Conservation (phyloP, 75 land plant species). For the Sequoiadendron giganteum region DNA sequence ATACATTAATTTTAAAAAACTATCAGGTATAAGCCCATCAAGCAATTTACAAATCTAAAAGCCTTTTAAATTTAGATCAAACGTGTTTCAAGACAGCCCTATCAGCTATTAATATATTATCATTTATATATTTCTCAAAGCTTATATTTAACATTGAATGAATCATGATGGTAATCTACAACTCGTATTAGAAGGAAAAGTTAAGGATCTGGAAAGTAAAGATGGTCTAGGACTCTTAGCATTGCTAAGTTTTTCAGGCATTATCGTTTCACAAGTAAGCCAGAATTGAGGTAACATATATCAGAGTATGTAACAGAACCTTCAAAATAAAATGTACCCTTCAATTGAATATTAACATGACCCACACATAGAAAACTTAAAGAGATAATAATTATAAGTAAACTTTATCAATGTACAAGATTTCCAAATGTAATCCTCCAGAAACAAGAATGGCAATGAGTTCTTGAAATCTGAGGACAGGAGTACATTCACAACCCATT, state of each 20-base stretch:
- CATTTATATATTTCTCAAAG: background rate
- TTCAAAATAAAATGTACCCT: background rate
- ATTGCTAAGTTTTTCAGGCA: background rate
- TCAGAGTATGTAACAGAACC: background rate
- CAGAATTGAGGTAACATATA: background rate
- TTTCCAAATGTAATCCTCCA: background rate
- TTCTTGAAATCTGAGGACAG: background rate
- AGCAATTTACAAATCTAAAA: background rate
- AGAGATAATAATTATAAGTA: background rate
- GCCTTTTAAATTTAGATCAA: background rate
- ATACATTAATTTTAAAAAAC: background rate
- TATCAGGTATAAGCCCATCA: background rate
- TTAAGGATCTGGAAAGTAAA: background rate
- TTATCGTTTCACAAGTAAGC: background rate
- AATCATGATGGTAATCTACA: background rate
- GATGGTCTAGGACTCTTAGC: background rate
- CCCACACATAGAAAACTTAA: background rate
- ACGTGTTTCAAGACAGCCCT: background rate
- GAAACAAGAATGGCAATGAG: background rate
- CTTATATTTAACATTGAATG: background rate
- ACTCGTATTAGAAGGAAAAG: background rate
- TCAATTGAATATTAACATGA: background rate
- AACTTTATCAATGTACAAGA: background rate
- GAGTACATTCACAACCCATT: background rate
- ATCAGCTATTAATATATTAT: too few species aligned